phyloP scores from a whole-genome alignment of 345 rosid genomes.

The Boechera stricta region DNA sequence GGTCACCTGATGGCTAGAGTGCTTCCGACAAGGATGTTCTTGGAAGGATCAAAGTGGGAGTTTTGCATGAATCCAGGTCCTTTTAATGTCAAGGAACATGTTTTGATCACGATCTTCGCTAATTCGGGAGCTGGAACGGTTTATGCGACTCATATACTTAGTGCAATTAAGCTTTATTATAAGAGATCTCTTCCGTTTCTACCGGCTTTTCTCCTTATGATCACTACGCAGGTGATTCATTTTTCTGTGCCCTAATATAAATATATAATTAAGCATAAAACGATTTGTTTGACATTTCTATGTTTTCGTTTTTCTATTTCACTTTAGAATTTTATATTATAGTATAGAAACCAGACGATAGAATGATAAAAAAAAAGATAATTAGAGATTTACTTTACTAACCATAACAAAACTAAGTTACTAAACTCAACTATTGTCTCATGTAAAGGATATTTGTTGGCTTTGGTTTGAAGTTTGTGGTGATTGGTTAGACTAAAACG shows the following conservation, averaged over 20 bases:
- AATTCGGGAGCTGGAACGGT: constrained; percentile 80
- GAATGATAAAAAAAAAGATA: not conserved
- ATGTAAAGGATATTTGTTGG: constrained; percentile 10
- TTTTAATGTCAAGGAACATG: constrained; percentile 86
- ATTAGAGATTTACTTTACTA: not conserved
- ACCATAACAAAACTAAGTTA: constrained; percentile 12
- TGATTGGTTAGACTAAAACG: constrained; percentile 19
- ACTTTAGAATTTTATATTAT: not conserved
- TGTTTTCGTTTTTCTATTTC: not conserved
- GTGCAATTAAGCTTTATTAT: constrained; percentile 67
- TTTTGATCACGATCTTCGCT: constrained; percentile 80
- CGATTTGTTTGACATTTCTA: not conserved
- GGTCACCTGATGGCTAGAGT: constrained; percentile 72
- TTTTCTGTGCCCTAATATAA: not conserved
- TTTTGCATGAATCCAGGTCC: constrained; percentile 81
- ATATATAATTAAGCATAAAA: not conserved
- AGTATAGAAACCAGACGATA: not conserved
- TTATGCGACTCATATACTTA: constrained; percentile 76
- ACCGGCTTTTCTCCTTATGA: constrained; percentile 68
- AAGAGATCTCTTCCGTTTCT: constrained; percentile 61
- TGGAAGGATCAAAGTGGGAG: constrained; percentile 57
- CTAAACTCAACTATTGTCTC: not conserved
- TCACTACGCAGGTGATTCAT: constrained; percentile 73
- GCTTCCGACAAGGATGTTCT: constrained; percentile 51
- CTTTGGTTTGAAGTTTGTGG: constrained; percentile 25